Evolutionary conservation across 768 basidiomycete species (phyloP).

Genomic region (Xanthoconium purpureum): DNA sequence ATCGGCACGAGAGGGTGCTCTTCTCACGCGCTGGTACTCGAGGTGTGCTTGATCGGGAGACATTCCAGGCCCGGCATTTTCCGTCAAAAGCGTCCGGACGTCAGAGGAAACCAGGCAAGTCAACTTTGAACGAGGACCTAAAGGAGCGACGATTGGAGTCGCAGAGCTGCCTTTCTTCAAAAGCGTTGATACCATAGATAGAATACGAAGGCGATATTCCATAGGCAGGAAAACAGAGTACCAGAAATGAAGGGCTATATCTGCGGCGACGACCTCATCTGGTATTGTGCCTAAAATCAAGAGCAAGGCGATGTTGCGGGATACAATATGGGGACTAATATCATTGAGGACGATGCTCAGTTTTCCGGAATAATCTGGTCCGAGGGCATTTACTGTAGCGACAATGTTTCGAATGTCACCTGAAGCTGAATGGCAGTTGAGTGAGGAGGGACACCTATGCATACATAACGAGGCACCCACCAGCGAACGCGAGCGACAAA

Average conservation of each 20-base stretch:
- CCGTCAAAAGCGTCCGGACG: conserved; percentile 11
- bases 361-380: conserved; percentile 38
- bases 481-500: conserved; percentile 26
- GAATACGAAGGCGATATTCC: conserved; percentile 27
- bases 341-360: conserved; percentile 45
- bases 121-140: conserved; percentile 16
- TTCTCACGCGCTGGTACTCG: conserved; percentile 34
- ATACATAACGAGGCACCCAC: conserved; percentile 8
- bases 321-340: conserved; percentile 23
- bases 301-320: conserved; percentile 43
- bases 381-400: conserved; percentile 42
- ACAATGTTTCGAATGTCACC: conserved; percentile 48
- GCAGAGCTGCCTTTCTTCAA: conserved; percentile 4
- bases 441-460: neutral
- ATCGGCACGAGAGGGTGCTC: conserved; percentile 39
- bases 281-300: conserved; percentile 37
- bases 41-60: conserved; percentile 24
- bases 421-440: conserved; percentile 35
- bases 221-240: conserved; percentile 43
- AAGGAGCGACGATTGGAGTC: conserved; percentile 5
- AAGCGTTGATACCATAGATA: conserved; percentile 18
- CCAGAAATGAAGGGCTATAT: conserved; percentile 48
- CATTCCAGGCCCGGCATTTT: conserved; percentile 15
- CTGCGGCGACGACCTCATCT: conserved; percentile 36
- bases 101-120: conserved; percentile 10